phyloP scores from a whole-genome alignment of 2,329 filamentous ascomycete genomes.

The Neospermospora avenae region DNA sequence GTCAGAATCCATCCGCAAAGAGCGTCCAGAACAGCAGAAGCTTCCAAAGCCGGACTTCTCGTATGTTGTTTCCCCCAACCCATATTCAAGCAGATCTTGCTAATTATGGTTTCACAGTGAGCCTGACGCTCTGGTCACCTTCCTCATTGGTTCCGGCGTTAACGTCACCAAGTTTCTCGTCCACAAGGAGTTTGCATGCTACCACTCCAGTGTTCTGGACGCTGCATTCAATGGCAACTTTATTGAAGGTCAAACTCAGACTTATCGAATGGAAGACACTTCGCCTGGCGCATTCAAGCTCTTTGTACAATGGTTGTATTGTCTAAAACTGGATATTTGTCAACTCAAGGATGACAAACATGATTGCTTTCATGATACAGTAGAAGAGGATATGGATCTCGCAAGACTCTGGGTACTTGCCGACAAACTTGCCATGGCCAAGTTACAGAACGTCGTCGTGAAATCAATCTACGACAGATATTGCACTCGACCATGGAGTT shows the following conservation, averaged over 20 bases:
- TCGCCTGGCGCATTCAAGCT: background rate
- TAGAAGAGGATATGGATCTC: background rate
- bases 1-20: background rate
- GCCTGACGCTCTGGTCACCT: background rate
- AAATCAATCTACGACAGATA: too few species aligned
- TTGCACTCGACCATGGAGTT: background rate
- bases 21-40: background rate
- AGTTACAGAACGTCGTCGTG: background rate
- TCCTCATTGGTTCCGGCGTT: background rate
- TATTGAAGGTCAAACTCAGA: conserved; percentile 14
- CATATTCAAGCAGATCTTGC: background rate
- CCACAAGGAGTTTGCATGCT: conserved; percentile 11
- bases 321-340: background rate
- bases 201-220: conserved; percentile 8
- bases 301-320: background rate
- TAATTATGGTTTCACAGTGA: background rate
- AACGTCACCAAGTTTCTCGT: background rate
- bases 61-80: background rate
- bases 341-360: background rate
- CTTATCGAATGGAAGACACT: conserved; percentile 6
- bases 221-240: conserved; percentile 14
- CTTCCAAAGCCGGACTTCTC: background rate
- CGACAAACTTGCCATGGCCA: background rate
- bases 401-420: background rate
- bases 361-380: background rate